Conservation (phyloP, 352 stramenopile genomes). For the Globisporangium canariense region DNA sequence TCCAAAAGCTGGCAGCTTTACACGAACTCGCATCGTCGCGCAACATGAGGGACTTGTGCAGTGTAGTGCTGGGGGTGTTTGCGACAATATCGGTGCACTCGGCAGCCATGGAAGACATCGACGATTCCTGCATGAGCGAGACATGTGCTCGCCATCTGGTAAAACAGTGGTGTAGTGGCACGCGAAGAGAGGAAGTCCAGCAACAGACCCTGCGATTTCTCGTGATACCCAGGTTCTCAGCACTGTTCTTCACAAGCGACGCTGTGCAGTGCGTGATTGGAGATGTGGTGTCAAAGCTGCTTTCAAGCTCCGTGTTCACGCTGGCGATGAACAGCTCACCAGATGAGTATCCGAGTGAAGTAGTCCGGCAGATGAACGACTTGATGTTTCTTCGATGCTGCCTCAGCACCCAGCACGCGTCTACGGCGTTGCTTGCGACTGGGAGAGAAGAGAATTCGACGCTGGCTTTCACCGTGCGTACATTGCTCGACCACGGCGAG, state of each 20-base stretch:
- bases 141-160: slow-evolving; percentile 5
- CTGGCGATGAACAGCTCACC: slow-evolving; percentile 35
- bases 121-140: neutral
- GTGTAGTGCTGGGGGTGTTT: slow-evolving; percentile 1
- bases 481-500: slow-evolving; percentile 22
- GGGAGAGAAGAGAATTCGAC: neutral
- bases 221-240: neutral
- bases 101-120: neutral
- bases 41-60: neutral
- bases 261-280: slow-evolving; percentile 16
- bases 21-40: neutral
- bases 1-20: slow-evolving; percentile 4
- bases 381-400: slow-evolving; percentile 29
- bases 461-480: slow-evolving; percentile 27
- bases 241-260: slow-evolving; percentile 16
- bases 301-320: slow-evolving; percentile 23
- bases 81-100: neutral
- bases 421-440: neutral
- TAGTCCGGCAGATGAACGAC: slow-evolving; percentile 16
- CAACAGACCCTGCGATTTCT: slow-evolving; percentile 10
- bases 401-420: slow-evolving; percentile 29
- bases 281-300: slow-evolving; percentile 14
- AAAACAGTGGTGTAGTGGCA: neutral
- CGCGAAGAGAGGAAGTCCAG: neutral
- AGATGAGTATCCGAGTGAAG: slow-evolving; percentile 27